A percentile compares a stretch with the other conserved stretches of the same genome.
phyloP scores from a whole-genome alignment of 108 stramenopile species.

The Nitzschia putrida region DNA sequence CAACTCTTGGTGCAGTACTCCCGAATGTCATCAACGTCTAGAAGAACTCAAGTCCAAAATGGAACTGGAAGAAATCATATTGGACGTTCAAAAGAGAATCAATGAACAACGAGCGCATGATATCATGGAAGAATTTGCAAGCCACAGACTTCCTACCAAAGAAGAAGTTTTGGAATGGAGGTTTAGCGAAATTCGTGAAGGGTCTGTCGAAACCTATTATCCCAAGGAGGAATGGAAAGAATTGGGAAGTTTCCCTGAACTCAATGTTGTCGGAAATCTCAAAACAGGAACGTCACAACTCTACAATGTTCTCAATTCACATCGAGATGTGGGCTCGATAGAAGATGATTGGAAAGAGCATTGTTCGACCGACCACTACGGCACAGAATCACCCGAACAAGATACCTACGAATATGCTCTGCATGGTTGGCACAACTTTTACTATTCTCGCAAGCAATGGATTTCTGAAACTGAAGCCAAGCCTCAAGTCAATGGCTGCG shows the following conservation, averaged over 20 bases:
- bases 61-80: constrained; percentile 6
- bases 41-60: constrained; percentile 8
- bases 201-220: neutral
- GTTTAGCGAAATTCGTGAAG: neutral
- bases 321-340: constrained; percentile 1
- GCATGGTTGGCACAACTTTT: constrained; percentile 5
- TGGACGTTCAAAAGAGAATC: neutral
- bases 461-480: constrained; percentile 1
- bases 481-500: constrained; percentile 28
- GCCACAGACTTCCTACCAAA: neutral
- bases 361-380: constrained; percentile 4
- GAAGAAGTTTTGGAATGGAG: neutral
- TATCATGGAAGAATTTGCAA: neutral
- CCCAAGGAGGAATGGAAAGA: constrained; percentile 12
- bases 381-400: neutral
- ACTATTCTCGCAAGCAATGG: constrained; percentile 9
- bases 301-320: constrained; percentile 14
- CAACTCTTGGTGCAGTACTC: neutral
- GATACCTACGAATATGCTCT: constrained; percentile 9
- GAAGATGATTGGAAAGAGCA: constrained; percentile 15
- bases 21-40: constrained; percentile 2
- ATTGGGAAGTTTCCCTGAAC: constrained; percentile 15
- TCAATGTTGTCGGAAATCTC: constrained; percentile 17
- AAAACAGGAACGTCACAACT: constrained; percentile 32
- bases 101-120: neutral